These are phyloP conservation scores for Colletotrichum sp. DNA, from an alignment of 2,329 filamentous ascomycete genomes.

Conservation along the genomic window DNA sequence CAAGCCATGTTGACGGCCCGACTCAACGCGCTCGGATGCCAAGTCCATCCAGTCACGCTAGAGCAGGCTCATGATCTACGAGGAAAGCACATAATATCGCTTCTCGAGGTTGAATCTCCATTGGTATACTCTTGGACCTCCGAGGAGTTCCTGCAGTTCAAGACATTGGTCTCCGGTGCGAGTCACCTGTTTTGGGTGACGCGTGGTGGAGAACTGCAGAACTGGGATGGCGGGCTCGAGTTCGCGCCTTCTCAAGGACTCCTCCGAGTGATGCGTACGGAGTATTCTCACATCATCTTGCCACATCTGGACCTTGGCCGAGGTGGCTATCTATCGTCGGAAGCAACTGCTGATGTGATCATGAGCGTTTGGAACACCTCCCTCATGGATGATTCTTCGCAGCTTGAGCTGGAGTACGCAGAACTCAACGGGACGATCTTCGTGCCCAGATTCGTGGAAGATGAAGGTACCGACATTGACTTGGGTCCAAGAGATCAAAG, in stretches of 20 bases:
- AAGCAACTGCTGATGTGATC: background rate
- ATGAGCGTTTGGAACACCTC: background rate
- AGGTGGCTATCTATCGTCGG: background rate
- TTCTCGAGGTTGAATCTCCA: constrained; percentile 12
- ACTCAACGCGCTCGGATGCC: background rate
- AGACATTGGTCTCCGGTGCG: constrained; percentile 8
- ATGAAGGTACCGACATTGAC: constrained; percentile 1
- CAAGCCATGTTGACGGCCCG: background rate
- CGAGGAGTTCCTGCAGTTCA: constrained; percentile 5
- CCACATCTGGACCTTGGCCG: constrained; percentile 14
- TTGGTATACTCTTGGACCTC: constrained; percentile 13
- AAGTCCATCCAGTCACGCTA: background rate
- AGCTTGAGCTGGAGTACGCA: constrained; percentile 18
- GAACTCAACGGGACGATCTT: constrained; percentile 14
- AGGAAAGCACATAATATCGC: constrained; percentile 15
- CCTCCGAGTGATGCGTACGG: constrained; percentile 20
- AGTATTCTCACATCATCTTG: constrained; percentile 6
- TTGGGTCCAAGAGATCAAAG: background rate
- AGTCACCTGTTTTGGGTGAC: constrained; percentile 24
- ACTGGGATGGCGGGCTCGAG: constrained; percentile 9
- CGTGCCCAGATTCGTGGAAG: constrained; percentile 13
- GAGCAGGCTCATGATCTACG: background rate
- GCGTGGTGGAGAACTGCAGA: background rate
- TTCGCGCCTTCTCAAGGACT: constrained; percentile 19
- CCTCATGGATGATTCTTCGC: background rate